Evolutionary conservation across 1,284 basidiomycete species (phyloP).

Genomic region (Fomitopsis pinicola): DNA sequence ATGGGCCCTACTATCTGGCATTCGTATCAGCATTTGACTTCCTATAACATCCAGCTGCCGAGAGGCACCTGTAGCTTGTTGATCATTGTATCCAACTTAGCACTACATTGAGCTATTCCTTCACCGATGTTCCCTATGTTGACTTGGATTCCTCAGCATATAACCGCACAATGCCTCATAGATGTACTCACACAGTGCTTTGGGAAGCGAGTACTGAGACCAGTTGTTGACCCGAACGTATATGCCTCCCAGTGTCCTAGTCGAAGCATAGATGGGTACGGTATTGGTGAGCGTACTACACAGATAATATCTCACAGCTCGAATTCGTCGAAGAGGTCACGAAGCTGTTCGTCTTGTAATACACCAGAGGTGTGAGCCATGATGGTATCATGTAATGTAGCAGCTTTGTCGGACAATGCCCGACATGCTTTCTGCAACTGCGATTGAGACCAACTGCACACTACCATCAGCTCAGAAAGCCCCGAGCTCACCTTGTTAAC

Average conservation of each 20-base stretch:
- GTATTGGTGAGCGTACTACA: not conserved
- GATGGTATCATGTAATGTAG: slow-evolving; percentile 32
- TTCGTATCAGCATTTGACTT: not conserved
- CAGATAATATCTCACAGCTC: slow-evolving; percentile 31
- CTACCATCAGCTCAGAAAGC: not conserved
- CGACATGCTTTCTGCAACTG: slow-evolving; percentile 20
- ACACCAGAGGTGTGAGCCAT: slow-evolving; percentile 31
- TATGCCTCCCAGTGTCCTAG: slow-evolving; percentile 33
- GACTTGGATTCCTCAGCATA: slow-evolving; percentile 27
- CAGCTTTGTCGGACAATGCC: slow-evolving; percentile 38
- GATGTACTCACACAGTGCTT: not conserved
- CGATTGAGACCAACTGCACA: not conserved
- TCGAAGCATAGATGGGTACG: not conserved
- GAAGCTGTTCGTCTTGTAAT: slow-evolving; percentile 32
- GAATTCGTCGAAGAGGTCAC: slow-evolving; percentile 37
- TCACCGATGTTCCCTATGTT: slow-evolving; percentile 40
- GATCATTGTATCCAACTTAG: slow-evolving; percentile 38
- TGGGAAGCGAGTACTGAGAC: not conserved
- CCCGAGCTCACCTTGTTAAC: not conserved
- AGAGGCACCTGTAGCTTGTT: slow-evolving; percentile 29
- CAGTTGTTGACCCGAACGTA: not conserved
- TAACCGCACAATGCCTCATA: not conserved
- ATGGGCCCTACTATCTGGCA: slow-evolving; percentile 7
- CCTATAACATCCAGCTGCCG: slow-evolving; percentile 15
- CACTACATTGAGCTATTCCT: slow-evolving; percentile 36